Evolutionary conservation across 176 grass and related monocot species (phyloP).

Genomic region (Avena sativa): DNA sequence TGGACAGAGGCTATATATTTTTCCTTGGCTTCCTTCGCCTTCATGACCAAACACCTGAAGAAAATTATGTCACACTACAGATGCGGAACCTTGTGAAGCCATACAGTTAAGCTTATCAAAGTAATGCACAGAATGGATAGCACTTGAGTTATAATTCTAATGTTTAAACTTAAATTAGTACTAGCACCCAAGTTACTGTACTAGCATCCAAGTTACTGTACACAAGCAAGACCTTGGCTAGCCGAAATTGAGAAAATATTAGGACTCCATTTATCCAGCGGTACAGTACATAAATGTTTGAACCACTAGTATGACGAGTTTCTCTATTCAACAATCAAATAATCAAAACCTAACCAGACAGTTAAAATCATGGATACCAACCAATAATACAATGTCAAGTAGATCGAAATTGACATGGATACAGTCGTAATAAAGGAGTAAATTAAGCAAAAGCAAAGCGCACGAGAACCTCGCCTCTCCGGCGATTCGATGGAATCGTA

Average conservation of each 20-base stretch:
- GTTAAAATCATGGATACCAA: neutral
- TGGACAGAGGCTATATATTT: conserved; percentile 76
- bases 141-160: neutral
- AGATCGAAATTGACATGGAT: conserved; percentile 9
- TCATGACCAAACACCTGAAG: conserved; percentile 63
- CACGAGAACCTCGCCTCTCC: neutral
- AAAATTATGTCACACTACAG: conserved; percentile 18
- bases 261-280: neutral
- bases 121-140: neutral
- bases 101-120: conserved; percentile 3
- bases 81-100: neutral
- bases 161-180: conserved; percentile 15
- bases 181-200: neutral
- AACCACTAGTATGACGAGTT: neutral
- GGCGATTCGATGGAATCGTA: neutral
- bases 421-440: neutral
- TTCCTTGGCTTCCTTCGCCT: conserved; percentile 80
- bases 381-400: neutral
- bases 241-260: neutral
- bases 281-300: neutral
- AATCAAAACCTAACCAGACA: neutral
- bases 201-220: neutral
- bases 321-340: neutral
- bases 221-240: neutral
- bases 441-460: neutral